A percentile compares a stretch with the other conserved stretches of the same genome.
phyloP scores from a whole-genome alignment of 2,329 filamentous ascomycete genomes.

The Colletotrichum brevisporum region DNA sequence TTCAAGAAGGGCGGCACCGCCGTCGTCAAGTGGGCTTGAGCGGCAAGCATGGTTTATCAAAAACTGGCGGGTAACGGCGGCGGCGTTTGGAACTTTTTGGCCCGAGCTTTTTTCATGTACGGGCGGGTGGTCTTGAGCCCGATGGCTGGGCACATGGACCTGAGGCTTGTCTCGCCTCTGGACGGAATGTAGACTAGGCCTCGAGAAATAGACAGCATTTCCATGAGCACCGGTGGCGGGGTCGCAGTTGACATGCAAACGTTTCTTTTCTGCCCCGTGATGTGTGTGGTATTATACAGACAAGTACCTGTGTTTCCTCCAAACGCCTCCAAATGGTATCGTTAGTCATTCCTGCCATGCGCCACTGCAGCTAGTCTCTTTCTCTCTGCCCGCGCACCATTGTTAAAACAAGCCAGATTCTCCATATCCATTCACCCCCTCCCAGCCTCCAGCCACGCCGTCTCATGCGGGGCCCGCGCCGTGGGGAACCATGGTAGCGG shows the following conservation, averaged over 20 bases:
- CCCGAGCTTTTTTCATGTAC: neutral
- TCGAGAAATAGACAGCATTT: constrained; percentile 30
- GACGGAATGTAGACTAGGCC: constrained; percentile 36
- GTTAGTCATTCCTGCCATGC: constrained; percentile 40
- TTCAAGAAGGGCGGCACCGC: constrained; percentile 77
- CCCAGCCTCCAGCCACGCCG: neutral
- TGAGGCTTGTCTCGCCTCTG: constrained; percentile 26
- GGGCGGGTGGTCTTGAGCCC: neutral
- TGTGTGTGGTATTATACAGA: constrained; percentile 2
- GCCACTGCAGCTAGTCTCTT: constrained; percentile 14
- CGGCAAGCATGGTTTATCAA: neutral
- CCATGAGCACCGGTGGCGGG: neutral
- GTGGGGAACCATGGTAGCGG: constrained; percentile 44
- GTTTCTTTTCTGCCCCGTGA: neutral
- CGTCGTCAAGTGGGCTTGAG: constrained; percentile 70
- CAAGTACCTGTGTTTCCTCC: constrained; percentile 1
- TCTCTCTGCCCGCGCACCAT: neutral
- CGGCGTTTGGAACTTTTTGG: constrained; percentile 39
- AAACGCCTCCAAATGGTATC: constrained; percentile 40
- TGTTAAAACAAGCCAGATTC: constrained; percentile 9
- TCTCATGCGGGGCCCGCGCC: constrained; percentile 19
- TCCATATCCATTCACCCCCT: neutral
- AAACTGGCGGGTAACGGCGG: constrained; percentile 18
- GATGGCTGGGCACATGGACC: neutral
- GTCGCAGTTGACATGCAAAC: neutral